These are phyloP conservation scores for Talaromyces sp. DNA, from an alignment of 2,329 filamentous ascomycete species.

Conservation along the genomic window DNA sequence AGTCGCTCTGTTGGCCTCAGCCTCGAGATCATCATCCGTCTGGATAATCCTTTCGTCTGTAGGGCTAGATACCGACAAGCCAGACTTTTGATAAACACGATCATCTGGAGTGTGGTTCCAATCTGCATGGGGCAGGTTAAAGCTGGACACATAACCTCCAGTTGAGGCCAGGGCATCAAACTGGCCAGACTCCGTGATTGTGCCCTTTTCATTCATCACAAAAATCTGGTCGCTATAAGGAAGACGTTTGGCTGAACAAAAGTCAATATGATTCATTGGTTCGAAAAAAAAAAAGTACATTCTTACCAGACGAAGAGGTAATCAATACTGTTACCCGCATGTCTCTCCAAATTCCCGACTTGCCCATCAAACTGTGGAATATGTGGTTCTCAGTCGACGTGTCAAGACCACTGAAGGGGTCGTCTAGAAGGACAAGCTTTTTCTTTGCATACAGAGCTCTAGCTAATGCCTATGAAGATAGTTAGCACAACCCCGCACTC, in stretches of 20 bases:
- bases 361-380: constrained; percentile 13
- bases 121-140: constrained; percentile 28
- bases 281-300: not conserved
- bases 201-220: constrained; percentile 32
- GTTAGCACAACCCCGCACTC: not conserved
- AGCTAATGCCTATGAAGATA: constrained; percentile 22
- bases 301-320: constrained; percentile 13
- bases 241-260: constrained; percentile 29
- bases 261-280: not conserved
- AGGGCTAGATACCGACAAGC: constrained; percentile 7
- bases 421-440: constrained; percentile 11
- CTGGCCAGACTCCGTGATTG: constrained; percentile 37
- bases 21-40: constrained; percentile 17
- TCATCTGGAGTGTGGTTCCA: constrained; percentile 22
- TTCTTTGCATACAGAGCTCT: constrained; percentile 44
- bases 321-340: constrained; percentile 10
- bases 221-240: constrained; percentile 40
- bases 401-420: constrained; percentile 14
- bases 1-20: constrained; percentile 24
- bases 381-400: constrained; percentile 13
- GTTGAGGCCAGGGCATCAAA: constrained; percentile 30
- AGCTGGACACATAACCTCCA: constrained; percentile 38
- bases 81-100: constrained; percentile 5
- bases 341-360: constrained; percentile 10
- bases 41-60: constrained; percentile 9